Percentiles rank a stretch among this genome's conserved stretches.
These are phyloP conservation scores for Speleostelium caveatum DNA, from an alignment of 78 protist species.

Conservation along the genomic window DNA sequence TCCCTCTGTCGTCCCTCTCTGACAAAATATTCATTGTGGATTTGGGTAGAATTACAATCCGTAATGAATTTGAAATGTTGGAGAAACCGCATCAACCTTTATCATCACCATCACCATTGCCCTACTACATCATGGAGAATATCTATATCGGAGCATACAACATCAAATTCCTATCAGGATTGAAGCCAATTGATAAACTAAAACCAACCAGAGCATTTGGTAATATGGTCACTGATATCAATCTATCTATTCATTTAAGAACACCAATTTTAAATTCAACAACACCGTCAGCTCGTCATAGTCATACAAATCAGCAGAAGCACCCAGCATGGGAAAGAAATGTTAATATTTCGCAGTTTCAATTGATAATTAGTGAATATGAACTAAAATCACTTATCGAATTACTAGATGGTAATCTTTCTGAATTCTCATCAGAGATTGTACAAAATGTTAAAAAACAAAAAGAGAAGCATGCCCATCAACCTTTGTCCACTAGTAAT, in stretches of 20 bases:
- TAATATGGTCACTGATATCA: constrained; percentile 51
- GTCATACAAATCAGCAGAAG: not conserved
- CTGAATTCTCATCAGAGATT: constrained; percentile 51
- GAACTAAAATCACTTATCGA: constrained; percentile 43
- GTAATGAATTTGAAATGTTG: constrained; percentile 32
- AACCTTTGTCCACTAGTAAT: not conserved
- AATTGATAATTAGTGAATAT: constrained; percentile 33
- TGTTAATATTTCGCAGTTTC: constrained; percentile 24
- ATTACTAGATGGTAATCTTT: constrained; percentile 66
- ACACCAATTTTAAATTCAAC: constrained; percentile 15
- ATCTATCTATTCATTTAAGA: constrained; percentile 14
- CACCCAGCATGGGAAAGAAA: constrained; percentile 36
- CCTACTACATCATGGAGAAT: not conserved
- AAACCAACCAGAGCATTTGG: constrained; percentile 25
- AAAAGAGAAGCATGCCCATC: too few species aligned
- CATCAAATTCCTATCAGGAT: constrained; percentile 39
- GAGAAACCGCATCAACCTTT: too few species aligned
- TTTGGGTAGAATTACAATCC: constrained; percentile 34
- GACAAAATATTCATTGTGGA: constrained; percentile 60
- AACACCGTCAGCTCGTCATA: not conserved
- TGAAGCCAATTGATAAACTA: not conserved
- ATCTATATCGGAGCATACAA: constrained; percentile 44
- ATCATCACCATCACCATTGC: not conserved
- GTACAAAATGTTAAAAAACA: not conserved
- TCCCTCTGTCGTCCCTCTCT: constrained; percentile 59